A percentile compares a stretch with the other conserved stretches of the same genome.
Evolutionary conservation across 768 basidiomycete genomes (phyloP).

Genomic region (Naganishia antarctica): DNA sequence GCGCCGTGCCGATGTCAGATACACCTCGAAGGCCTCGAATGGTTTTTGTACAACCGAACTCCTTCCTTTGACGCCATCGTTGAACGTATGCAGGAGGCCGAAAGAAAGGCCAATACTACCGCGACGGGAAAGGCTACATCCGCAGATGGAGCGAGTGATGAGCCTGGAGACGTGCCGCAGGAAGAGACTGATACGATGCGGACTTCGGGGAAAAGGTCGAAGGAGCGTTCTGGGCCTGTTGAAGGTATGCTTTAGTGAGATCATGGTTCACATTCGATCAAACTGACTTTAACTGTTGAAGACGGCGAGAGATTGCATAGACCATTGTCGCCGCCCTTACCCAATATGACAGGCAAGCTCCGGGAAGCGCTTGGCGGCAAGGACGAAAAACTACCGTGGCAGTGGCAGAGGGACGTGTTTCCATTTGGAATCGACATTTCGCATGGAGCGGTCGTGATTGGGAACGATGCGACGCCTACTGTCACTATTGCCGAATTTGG

Average conservation of each 20-base stretch:
- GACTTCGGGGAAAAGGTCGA: conserved; percentile 8
- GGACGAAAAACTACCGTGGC: conserved; percentile 23
- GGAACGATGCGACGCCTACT: conserved; percentile 78
- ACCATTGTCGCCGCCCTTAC: conserved; percentile 23
- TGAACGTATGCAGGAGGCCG: conserved; percentile 60
- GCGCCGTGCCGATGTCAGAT: conserved; percentile 72
- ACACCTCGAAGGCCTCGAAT: conserved; percentile 78
- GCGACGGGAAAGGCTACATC: conserved; percentile 51
- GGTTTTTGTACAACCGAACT: conserved; percentile 86
- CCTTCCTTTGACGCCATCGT: conserved; percentile 83
- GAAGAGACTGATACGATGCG: neutral
- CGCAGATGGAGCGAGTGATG: conserved; percentile 7
- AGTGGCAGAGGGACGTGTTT: conserved; percentile 67
- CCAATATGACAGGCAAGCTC: conserved; percentile 11
- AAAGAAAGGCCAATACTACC: conserved; percentile 49
- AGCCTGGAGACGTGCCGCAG: neutral
- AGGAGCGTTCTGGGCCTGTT: neutral
- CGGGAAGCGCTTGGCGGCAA: neutral
- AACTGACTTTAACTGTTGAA: neutral
- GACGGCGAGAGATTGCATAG: conserved; percentile 9
- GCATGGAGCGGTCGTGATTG: conserved; percentile 75
- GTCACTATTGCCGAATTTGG: conserved; percentile 77
- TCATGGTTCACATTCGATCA: neutral
- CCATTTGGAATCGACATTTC: conserved; percentile 74
- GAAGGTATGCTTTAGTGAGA: neutral